phyloP scores from a whole-genome alignment of 495 filamentous ascomycete species.

The Filosporella fistucella region DNA sequence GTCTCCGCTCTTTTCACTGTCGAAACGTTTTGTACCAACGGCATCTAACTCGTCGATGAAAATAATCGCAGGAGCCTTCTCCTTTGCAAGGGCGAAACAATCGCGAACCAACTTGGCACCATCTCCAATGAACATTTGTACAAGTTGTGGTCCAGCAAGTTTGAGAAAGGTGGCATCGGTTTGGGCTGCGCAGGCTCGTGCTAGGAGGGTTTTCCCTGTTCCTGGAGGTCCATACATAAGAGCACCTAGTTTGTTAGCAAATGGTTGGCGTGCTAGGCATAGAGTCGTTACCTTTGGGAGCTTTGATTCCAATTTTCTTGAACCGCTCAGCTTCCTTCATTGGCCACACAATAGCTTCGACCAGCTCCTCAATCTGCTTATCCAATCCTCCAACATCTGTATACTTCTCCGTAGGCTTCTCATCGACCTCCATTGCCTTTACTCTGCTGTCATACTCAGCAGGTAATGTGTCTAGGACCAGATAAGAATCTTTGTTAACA shows the following conservation, averaged over 20 bases:
- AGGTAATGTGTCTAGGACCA: constrained; percentile 95
- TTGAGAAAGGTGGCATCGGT: constrained; percentile 99
- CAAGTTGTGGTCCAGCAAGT: constrained; percentile 95
- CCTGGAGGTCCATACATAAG: constrained; percentile 98
- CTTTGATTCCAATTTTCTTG: constrained; percentile 99
- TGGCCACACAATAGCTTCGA: constrained; percentile 99
- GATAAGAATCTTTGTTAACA: constrained; percentile 98
- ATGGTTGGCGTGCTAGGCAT: constrained; percentile 11
- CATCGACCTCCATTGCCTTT: constrained; percentile 99
- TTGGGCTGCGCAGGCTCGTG: constrained; percentile 94
- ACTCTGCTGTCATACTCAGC: constrained; percentile 99
- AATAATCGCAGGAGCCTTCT: constrained; percentile 97
- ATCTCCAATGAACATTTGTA: constrained; percentile 99
- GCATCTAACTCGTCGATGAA: constrained; percentile 99
- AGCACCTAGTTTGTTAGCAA: constrained; percentile 57
- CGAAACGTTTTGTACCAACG: constrained; percentile 97
- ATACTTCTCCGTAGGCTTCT: constrained; percentile 99
- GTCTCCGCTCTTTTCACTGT: constrained; percentile 97
- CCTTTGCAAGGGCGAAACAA: constrained; percentile 95
- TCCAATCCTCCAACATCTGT: constrained; percentile 95
- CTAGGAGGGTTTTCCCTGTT: constrained; percentile 90
- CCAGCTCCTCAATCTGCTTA: constrained; percentile 99
- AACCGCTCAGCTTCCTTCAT: constrained; percentile 99
- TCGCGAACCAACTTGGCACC: constrained; percentile 97
- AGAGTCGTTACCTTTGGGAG: constrained; percentile 79